Evolutionary conservation across 495 filamentous ascomycete species (phyloP).

Genomic region (Tuber umbilicatum): DNA sequence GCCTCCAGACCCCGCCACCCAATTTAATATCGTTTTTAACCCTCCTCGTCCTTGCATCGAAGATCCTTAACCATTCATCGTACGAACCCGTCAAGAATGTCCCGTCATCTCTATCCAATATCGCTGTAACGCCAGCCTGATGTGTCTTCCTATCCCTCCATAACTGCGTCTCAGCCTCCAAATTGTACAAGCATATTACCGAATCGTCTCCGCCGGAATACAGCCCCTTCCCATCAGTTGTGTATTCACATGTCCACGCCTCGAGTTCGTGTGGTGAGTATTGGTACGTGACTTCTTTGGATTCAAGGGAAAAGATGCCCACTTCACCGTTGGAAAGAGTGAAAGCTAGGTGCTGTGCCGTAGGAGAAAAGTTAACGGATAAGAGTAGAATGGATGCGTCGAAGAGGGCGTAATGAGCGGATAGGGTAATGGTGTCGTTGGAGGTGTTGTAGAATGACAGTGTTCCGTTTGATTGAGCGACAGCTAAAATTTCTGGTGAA

Average conservation of each 20-base stretch:
- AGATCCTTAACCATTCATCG: constrained; percentile 75
- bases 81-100: constrained; percentile 83
- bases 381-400: constrained; percentile 57
- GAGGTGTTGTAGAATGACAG: constrained; percentile 57
- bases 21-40: constrained; percentile 60
- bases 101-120: constrained; percentile 59
- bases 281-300: constrained; percentile 9
- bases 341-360: constrained; percentile 50
- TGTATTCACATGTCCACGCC: constrained; percentile 62
- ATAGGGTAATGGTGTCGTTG: constrained; percentile 9
- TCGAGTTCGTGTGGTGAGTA: constrained; percentile 49
- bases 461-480: constrained; percentile 65
- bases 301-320: constrained; percentile 42
- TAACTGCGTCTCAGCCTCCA: constrained; percentile 25
- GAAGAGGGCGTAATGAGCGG: constrained; percentile 41
- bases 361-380: constrained; percentile 65
- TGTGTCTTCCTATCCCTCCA: constrained; percentile 53
- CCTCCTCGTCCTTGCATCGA: constrained; percentile 45
- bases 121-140: constrained; percentile 78
- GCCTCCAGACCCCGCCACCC: constrained; percentile 84
- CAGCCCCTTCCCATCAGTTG: constrained; percentile 43
- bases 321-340: constrained; percentile 64
- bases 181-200: constrained; percentile 37
- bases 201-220: constrained; percentile 67
- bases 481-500: constrained; percentile 53